Conservation (phyloP, 257 asterid genomes). For the Solanum paucissectum region DNA sequence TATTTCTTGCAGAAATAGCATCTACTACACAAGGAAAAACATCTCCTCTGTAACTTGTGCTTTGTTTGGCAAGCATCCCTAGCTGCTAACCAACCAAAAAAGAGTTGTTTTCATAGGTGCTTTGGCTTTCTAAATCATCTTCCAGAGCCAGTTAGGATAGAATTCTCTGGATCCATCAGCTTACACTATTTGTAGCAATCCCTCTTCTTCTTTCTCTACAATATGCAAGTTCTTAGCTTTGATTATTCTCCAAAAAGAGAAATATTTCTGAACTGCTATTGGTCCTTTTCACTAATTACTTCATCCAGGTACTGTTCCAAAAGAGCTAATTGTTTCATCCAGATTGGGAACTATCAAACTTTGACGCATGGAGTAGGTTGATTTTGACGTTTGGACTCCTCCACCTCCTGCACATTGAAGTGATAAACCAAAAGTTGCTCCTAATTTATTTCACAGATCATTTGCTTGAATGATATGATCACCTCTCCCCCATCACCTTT, state of each 20-base stretch:
- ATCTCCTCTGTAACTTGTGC: neutral
- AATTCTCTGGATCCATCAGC: neutral
- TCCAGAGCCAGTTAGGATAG: neutral
- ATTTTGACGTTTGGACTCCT: neutral
- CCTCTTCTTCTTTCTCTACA: neutral
- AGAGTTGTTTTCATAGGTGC: neutral
- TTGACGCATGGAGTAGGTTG: neutral
- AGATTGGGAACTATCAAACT: neutral
- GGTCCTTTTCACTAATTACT: neutral
- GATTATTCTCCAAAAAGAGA: neutral
- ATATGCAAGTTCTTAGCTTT: neutral
- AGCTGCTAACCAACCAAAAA: neutral
- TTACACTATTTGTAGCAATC: neutral
- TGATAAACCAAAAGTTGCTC: neutral
- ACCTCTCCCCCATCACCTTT: neutral
- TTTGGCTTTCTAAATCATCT: neutral
- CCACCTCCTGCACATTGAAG: neutral
- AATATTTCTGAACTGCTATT: neutral
- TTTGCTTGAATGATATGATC: neutral
- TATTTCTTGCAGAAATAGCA: neutral
- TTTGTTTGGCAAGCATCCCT: neutral
- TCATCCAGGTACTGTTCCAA: neutral
- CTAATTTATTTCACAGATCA: neutral
- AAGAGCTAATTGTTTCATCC: neutral
- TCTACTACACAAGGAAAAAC: neutral